Conservation (phyloP, 1,139 yeast genomes). For the Hyphopichia buzzinii region DNA sequence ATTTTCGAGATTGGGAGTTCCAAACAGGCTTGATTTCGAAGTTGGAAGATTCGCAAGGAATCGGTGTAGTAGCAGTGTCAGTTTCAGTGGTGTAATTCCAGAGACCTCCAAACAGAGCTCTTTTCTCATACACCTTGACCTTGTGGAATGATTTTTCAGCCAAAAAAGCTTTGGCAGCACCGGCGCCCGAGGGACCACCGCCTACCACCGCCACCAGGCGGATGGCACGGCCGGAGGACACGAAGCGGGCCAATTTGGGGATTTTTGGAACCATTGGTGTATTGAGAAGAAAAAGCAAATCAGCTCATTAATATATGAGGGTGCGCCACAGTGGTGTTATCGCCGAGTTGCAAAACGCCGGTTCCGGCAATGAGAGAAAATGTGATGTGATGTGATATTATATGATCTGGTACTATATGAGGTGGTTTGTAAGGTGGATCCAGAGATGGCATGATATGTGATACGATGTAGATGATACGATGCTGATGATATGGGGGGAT, state of each 20-base stretch:
- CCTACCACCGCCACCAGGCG: constrained; percentile 32
- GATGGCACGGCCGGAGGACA: background rate
- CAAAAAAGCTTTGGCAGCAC: constrained; percentile 10
- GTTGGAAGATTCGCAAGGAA: constrained; percentile 16
- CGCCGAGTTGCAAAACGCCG: too few relatives aligned
- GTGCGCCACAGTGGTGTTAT: too few relatives aligned
- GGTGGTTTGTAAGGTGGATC: too few relatives aligned
- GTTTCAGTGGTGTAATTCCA: constrained; percentile 44
- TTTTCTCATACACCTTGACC: constrained; percentile 41
- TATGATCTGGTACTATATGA: too few relatives aligned
- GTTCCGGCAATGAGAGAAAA: too few relatives aligned
- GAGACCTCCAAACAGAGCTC: constrained; percentile 49
- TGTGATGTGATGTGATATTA: too few relatives aligned
- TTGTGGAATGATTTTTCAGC: constrained; percentile 7
- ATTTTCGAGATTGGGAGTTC: constrained; percentile 12
- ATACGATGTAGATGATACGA: too few relatives aligned
- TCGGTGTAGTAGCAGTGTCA: constrained; percentile 10
- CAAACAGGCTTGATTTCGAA: constrained; percentile 16
- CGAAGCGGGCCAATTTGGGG: background rate
- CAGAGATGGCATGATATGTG: too few relatives aligned
- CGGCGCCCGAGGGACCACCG: constrained; percentile 28
- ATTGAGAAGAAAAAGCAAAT: too few relatives aligned
- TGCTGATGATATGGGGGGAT: too few relatives aligned
- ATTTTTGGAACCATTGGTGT: too few relatives aligned
- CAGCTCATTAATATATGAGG: too few relatives aligned